Evolutionary conservation across 2,329 filamentous ascomycete genomes (phyloP).

Genomic region (Plectosphaerella plurivora): DNA sequence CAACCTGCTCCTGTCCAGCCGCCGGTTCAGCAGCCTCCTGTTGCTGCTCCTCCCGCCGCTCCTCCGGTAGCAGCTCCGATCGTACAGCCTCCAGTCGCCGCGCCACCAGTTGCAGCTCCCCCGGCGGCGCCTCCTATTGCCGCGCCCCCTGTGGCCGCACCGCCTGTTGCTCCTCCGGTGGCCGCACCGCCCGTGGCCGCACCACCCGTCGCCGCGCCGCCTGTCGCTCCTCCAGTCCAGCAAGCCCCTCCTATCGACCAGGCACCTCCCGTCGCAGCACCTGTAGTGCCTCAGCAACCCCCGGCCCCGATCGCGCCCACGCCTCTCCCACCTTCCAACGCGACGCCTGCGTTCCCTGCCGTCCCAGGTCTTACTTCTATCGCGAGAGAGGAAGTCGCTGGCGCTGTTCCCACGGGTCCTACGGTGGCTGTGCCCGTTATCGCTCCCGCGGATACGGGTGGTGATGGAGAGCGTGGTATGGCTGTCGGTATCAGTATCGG

Average conservation of each 20-base stretch:
- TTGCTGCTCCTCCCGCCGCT: not conserved
- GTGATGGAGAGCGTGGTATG: not conserved
- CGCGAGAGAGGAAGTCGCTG: not conserved
- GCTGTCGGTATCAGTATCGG: conserved; percentile 1
- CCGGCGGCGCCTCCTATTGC: not conserved
- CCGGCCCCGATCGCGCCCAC: no score
- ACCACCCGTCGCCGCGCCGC: not conserved
- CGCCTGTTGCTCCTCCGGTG: not conserved
- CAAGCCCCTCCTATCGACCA: not conserved
- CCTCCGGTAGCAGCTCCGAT: not conserved
- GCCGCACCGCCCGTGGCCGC: not conserved
- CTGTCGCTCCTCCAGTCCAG: not conserved
- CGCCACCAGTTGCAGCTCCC: not conserved
- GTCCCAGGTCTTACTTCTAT: conserved; percentile 1
- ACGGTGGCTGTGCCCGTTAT: not conserved
- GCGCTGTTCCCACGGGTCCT: not conserved
- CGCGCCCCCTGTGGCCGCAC: not conserved
- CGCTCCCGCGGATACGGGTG: not conserved
- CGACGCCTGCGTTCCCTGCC: not conserved
- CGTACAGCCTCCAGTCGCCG: not conserved
- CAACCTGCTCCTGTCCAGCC: not conserved
- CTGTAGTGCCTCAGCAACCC: no score
- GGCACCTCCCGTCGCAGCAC: no score
- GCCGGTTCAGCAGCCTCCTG: not conserved
- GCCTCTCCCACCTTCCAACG: no score